Conservation (phyloP, 2,329 filamentous ascomycete species). For the Calonectria pauciramosa region DNA sequence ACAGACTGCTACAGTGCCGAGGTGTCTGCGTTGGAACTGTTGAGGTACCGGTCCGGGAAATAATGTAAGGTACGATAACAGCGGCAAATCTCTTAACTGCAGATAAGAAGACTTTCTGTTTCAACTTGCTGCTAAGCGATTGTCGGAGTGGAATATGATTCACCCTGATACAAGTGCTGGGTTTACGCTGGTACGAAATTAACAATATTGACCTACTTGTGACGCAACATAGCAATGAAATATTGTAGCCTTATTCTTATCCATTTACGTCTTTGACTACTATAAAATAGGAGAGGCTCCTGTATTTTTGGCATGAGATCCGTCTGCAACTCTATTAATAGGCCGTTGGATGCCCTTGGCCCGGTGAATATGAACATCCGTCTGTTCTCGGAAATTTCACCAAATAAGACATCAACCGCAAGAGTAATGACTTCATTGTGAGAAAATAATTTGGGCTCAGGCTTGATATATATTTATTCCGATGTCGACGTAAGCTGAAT, state of each 20-base stretch:
- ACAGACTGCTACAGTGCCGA: constrained; percentile 21
- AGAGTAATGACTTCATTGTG: constrained; percentile 25
- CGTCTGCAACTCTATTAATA: constrained; percentile 25
- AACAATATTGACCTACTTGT: background rate
- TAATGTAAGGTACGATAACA: constrained; percentile 26
- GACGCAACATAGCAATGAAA: constrained; percentile 3
- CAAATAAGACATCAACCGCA: constrained; percentile 24
- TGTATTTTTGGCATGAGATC: constrained; percentile 26
- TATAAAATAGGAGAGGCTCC: constrained; percentile 17
- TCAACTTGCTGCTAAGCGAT: constrained; percentile 18
- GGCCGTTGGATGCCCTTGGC: constrained; percentile 26
- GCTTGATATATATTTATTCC: constrained; percentile 17
- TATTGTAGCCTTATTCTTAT: constrained; percentile 23
- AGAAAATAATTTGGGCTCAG: constrained; percentile 21
- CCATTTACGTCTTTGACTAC: constrained; percentile 26
- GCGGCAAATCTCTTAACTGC: constrained; percentile 24
- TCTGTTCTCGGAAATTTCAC: constrained; percentile 9
- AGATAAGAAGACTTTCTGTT: constrained; percentile 35
- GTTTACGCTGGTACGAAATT: background rate
- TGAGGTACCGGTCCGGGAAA: constrained; percentile 30
- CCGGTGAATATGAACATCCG: constrained; percentile 23
- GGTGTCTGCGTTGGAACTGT: constrained; percentile 25
- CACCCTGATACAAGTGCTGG: constrained; percentile 30
- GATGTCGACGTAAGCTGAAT: constrained; percentile 18
- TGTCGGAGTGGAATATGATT: constrained; percentile 32